Base-by-base conservation (phyloP, 768 basidiomycete genomes). In the Boletus sp. region DNA sequence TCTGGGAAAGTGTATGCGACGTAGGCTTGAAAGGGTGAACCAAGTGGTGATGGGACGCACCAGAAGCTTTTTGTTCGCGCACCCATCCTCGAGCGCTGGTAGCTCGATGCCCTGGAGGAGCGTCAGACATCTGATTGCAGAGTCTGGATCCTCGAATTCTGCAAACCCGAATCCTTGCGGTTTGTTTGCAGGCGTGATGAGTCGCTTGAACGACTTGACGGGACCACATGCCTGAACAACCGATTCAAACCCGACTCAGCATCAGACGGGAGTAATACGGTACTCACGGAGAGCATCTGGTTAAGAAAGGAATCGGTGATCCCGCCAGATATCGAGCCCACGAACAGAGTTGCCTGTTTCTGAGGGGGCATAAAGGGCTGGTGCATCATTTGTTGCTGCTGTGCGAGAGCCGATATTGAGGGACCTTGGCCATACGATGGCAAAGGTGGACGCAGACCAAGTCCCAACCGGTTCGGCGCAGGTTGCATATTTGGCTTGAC, bases 141-240 rank as follows among this genome's bases (percentile, higher is more conserved):
- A 86, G 69, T 95, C 91, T 14, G 96, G 92, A 53, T 95, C 95
- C 69, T 95, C 91, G 68, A 84, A 98, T 71, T 96, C 92, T 48
- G 93, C 96, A 73, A 98, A 99, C 10, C 95, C 97, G 68, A 98
- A 98, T 3, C 93, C 94, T 76, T 95, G 92, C 7, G 95, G 90
- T 71, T 95, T 92, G 67, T 95, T 92, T 17, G 90, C 87, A 28
- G 94, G 92, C 2, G 94, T 95, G 46, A 92, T 90, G 24, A 95
- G 85, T 15, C 95, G 87, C 65, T 95, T 98, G 76, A 99, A 91
- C 1, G 91, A 92, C 57, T 86, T 85, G 57, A 98, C 78, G 4
- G 87, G 84, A 14, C 97, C 97, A 64, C 94, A 98, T 30, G 94
- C 87, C 95, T 98, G 57, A 17, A 47, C 33, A 32, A 8, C n/a